These are phyloP conservation scores for Torrubiella hemipterigena DNA, from an alignment of 2,329 filamentous ascomycete species.

Conservation along the genomic window DNA sequence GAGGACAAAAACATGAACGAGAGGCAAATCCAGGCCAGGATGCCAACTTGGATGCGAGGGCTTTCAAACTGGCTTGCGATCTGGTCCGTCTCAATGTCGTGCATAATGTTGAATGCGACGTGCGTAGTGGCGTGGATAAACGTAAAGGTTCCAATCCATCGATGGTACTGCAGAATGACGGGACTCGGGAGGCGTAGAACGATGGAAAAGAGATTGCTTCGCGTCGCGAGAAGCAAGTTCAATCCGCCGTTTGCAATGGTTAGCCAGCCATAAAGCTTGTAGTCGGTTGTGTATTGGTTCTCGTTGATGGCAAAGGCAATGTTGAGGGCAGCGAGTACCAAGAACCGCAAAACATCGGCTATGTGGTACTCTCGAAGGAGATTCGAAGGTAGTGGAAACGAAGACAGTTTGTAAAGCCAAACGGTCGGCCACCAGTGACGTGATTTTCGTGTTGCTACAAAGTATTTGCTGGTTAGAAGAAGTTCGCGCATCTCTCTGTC, in stretches of 20 bases:
- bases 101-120: slow-evolving; percentile 10
- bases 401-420: slow-evolving; percentile 7
- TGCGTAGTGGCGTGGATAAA: slow-evolving; percentile 12
- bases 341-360: slow-evolving; percentile 9
- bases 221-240: slow-evolving; percentile 11
- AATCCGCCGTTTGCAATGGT: slow-evolving; percentile 14
- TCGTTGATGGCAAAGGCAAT: slow-evolving; percentile 11
- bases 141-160: slow-evolving; percentile 11
- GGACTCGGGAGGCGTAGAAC: slow-evolving; percentile 11
- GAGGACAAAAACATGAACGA: slow-evolving; percentile 11
- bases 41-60: slow-evolving; percentile 10
- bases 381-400: slow-evolving; percentile 6
- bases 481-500: not conserved
- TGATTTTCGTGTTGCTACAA: not conserved
- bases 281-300: slow-evolving; percentile 13
- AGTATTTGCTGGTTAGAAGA: slow-evolving; percentile 1
- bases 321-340: slow-evolving; percentile 11
- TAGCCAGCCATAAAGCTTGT: slow-evolving; percentile 15
- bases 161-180: slow-evolving; percentile 11
- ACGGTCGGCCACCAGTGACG: slow-evolving; percentile 6
- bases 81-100: slow-evolving; percentile 11
- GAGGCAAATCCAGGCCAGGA: slow-evolving; percentile 11
- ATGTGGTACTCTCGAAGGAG: slow-evolving; percentile 8
- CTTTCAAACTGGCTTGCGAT: slow-evolving; percentile 7
- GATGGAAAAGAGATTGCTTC: slow-evolving; percentile 11